Conservation (phyloP, 257 asterid genomes). For the Capsicum rhomboideum region DNA sequence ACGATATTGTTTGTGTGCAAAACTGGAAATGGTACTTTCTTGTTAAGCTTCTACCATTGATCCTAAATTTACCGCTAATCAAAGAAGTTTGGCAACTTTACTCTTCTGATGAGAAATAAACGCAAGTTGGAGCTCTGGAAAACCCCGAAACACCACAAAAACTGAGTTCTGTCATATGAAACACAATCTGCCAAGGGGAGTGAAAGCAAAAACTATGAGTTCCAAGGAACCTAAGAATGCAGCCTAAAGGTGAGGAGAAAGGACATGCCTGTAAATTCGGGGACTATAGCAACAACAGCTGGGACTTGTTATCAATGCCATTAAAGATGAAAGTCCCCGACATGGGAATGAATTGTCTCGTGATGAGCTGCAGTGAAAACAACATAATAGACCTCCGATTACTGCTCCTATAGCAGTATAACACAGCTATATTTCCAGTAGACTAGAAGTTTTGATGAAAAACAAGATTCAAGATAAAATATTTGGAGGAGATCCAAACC, state of each 20-base stretch:
- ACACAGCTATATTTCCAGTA: not conserved
- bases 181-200: not conserved
- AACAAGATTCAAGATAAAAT: not conserved
- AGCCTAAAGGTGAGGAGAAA: not conserved
- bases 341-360: constrained; percentile 89
- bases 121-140: not conserved
- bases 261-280: constrained; percentile 7
- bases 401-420: not conserved
- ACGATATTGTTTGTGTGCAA: not conserved
- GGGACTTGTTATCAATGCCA: constrained; percentile 92
- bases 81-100: not conserved
- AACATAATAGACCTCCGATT: constrained; percentile 6
- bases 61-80: not conserved
- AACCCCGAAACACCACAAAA: not conserved
- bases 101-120: not conserved
- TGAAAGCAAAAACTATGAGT: not conserved
- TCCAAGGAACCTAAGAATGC: not conserved
- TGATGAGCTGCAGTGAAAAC: constrained; percentile 58
- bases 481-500: constrained; percentile 21
- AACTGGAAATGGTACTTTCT: not conserved
- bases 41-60: not conserved
- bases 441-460: not conserved
- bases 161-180: not conserved
- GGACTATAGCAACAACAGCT: constrained; percentile 33
- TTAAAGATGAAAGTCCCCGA: constrained; percentile 86